Percentiles rank a stretch among this genome's conserved stretches.
Conservation (phyloP, 2,329 filamentous ascomycete species). For the Claviceps spartinae region DNA sequence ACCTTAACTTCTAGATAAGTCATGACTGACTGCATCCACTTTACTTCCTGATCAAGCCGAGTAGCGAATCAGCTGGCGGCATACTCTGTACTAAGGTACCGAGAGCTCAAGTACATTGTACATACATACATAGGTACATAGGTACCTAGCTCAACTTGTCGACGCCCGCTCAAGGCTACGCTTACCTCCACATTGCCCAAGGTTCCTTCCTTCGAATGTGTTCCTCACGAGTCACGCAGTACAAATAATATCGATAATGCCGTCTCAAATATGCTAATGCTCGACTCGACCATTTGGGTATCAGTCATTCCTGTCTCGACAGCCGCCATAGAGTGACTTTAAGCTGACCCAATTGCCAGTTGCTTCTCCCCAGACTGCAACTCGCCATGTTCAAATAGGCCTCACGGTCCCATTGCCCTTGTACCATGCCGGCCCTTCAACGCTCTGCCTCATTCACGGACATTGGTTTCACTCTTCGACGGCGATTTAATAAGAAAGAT, state of each 20-base stretch:
- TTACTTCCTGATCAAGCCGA: too few species aligned
- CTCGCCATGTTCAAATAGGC: background rate
- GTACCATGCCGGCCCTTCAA: conserved; percentile 27
- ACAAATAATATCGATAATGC: background rate
- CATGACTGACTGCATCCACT: too few species aligned
- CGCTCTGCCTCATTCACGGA: conserved; percentile 42
- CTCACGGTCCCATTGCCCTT: background rate
- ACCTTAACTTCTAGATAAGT: too few species aligned
- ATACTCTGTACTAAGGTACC: too few species aligned
- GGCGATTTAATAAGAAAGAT: conserved; percentile 58
- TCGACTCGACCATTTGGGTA: background rate
- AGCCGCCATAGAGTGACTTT: background rate
- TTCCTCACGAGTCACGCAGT: background rate
- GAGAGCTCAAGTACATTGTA: too few species aligned
- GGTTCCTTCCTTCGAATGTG: background rate
- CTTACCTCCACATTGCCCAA: background rate
- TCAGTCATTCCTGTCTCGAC: background rate
- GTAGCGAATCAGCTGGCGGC: too few species aligned
- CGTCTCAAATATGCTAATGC: background rate
- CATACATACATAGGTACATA: too few species aligned
- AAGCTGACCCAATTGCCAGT: background rate
- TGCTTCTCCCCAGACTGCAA: background rate
- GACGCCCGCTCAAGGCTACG: background rate
- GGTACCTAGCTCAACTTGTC: background rate
- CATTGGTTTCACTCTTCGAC: conserved; percentile 59